Conservation (phyloP, 805 yeast genomes). For the Cyberlindnera samutprakarnensis region DNA sequence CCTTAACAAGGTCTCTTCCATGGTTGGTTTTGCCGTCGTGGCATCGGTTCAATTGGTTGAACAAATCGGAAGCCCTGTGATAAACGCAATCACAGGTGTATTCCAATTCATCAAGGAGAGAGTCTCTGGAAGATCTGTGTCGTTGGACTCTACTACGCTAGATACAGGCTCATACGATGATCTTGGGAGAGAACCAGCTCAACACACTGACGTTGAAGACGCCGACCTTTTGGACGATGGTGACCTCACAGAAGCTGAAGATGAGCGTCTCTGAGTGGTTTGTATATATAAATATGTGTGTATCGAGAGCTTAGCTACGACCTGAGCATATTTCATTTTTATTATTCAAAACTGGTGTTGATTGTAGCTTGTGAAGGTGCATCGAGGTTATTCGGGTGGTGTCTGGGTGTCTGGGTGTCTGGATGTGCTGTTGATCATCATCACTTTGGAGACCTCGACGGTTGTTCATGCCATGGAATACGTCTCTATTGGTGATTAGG, state of each 20-base stretch:
- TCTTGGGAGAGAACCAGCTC: conserved; percentile 5
- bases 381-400: no score
- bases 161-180: conserved; percentile 5
- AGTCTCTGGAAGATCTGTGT: conserved; percentile 11
- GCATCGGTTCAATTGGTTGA: conserved; percentile 17
- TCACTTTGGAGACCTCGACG: no score
- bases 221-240: conserved; percentile 24
- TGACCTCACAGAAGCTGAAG: conserved; percentile 23
- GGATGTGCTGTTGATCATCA: no score
- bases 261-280: conserved; percentile 18
- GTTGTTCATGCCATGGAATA: no score
- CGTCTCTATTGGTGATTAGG: no score
- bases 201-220: conserved; percentile 15
- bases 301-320: no score
- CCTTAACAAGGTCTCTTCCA: conserved; percentile 39
- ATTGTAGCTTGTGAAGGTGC: no score
- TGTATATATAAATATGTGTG: no score
- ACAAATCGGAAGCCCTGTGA: conserved; percentile 9
- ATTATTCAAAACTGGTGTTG: no score
- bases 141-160: conserved; percentile 9
- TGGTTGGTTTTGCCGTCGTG: conserved; percentile 27
- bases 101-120: conserved; percentile 15
- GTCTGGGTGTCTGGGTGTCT: no score
- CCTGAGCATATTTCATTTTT: no score
- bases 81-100: background rate